Conservation (phyloP, 169 alveolate species). For the Cryptosporidium ryanae region DNA sequence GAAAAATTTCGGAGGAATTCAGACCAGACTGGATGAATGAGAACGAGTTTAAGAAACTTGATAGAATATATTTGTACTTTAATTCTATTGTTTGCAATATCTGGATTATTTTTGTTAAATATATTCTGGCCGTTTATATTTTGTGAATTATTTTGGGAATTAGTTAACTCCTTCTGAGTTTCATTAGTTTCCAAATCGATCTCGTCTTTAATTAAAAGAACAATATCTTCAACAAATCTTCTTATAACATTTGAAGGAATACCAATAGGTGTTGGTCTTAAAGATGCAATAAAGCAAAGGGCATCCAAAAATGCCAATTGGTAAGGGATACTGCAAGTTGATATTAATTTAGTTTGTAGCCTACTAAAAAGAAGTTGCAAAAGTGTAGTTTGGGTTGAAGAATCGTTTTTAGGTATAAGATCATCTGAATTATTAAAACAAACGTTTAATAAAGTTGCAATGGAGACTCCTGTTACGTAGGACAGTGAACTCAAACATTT, state of each 20-base stretch:
- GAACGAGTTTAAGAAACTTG: constrained; percentile 77
- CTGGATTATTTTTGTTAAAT: constrained; percentile 26
- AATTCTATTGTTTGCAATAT: constrained; percentile 5
- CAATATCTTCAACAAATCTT: constrained; percentile 61
- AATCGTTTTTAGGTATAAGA: not conserved
- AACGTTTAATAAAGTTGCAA: constrained; percentile 56
- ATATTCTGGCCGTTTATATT: not conserved
- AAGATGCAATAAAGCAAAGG: constrained; percentile 56
- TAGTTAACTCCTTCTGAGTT: constrained; percentile 3
- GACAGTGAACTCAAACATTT: constrained; percentile 48
- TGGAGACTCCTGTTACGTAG: constrained; percentile 32
- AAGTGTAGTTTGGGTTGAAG: constrained; percentile 32
- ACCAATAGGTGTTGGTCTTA: constrained; percentile 61
- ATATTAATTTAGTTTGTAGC: constrained; percentile 66
- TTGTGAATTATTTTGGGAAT: not conserved
- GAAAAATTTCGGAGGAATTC: constrained; percentile 34
- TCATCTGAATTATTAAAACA: constrained; percentile 14
- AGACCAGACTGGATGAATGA: constrained; percentile 78
- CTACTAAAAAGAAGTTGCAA: constrained; percentile 56
- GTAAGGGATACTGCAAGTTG: constrained; percentile 66
- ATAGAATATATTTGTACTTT: constrained; percentile 76
- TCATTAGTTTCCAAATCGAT: constrained; percentile 42
- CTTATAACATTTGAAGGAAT: constrained; percentile 61
- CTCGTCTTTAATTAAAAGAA: constrained; percentile 58
- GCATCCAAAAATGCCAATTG: constrained; percentile 67